A percentile compares a stretch with the other conserved stretches of the same genome.
These are phyloP conservation scores for Lignosus rhinocerotis DNA, from an alignment of 1,284 basidiomycete species.

Conservation along the genomic window DNA sequence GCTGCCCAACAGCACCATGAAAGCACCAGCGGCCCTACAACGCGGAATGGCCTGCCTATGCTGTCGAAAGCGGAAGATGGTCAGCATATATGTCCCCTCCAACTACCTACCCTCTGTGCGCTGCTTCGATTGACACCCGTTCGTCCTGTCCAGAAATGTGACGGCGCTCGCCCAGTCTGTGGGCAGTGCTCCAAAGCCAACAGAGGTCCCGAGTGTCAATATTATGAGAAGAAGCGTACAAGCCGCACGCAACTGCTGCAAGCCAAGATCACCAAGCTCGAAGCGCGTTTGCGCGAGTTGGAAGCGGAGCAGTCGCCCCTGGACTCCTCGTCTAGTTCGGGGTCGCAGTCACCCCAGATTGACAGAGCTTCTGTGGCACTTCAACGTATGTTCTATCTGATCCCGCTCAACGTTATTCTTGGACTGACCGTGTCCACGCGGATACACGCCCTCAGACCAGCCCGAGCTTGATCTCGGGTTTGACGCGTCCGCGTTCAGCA, in stretches of 20 bases:
- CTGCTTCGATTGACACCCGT: conserved; percentile 14
- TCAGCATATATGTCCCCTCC: conserved; percentile 32
- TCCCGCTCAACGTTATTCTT: not conserved
- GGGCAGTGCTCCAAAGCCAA: conserved; percentile 58
- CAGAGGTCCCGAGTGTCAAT: conserved; percentile 51
- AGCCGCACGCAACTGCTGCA: conserved; percentile 61
- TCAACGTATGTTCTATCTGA: not conserved
- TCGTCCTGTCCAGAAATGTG: conserved; percentile 49
- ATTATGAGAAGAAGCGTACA: conserved; percentile 62
- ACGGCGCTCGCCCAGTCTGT: conserved; percentile 57
- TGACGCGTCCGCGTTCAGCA: conserved; percentile 16
- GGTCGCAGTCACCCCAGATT: conserved; percentile 18
- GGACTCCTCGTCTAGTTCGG: conserved; percentile 20
- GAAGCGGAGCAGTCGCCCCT: conserved; percentile 36
- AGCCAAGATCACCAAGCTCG: conserved; percentile 54
- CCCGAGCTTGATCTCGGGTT: conserved; percentile 14
- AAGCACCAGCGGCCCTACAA: conserved; percentile 42
- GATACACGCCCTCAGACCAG: not conserved
- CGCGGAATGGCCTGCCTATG: conserved; percentile 60
- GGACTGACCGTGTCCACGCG: not conserved
- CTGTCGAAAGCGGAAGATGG: conserved; percentile 63
- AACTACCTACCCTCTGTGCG: not conserved
- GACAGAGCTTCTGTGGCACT: conserved; percentile 11
- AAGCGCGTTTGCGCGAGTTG: conserved; percentile 54
- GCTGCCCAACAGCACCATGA: conserved; percentile 24